A percentile compares a stretch with the other conserved stretches of the same genome.
Conservation (phyloP, 129 eudicot species). For the Tanacetum coccineum region DNA sequence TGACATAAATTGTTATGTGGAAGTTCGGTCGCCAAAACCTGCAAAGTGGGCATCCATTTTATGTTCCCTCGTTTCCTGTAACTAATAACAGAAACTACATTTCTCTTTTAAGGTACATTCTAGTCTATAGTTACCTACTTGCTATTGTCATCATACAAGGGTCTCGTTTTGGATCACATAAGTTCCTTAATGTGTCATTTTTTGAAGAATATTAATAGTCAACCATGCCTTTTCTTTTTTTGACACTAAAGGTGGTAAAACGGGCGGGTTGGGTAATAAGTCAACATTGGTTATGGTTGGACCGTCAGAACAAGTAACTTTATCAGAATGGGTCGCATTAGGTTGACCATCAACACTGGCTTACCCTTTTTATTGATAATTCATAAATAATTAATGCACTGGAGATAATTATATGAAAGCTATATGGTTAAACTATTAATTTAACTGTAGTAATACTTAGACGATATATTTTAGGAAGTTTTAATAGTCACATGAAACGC, state of each 20-base stretch:
- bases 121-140: background rate
- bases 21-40: constrained; percentile 63
- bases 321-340: background rate
- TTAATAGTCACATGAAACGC: background rate
- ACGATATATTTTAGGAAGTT: background rate
- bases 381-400: too few species aligned
- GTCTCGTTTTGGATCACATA: background rate
- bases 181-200: background rate
- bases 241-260: background rate
- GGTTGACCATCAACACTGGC: background rate
- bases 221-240: background rate
- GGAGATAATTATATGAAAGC: background rate
- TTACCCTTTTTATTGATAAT: background rate
- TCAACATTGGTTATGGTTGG: background rate
- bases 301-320: too few species aligned
- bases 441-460: too few species aligned
- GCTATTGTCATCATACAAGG: background rate
- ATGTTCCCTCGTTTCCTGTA: background rate
- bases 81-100: background rate
- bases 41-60: constrained; percentile 18
- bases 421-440: background rate
- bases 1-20: constrained; percentile 41
- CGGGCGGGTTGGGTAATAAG: background rate
- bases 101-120: background rate
- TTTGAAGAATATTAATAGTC: background rate